phyloP scores from a whole-genome alignment of 306 rosid genomes.

The Cicer bijugum region DNA sequence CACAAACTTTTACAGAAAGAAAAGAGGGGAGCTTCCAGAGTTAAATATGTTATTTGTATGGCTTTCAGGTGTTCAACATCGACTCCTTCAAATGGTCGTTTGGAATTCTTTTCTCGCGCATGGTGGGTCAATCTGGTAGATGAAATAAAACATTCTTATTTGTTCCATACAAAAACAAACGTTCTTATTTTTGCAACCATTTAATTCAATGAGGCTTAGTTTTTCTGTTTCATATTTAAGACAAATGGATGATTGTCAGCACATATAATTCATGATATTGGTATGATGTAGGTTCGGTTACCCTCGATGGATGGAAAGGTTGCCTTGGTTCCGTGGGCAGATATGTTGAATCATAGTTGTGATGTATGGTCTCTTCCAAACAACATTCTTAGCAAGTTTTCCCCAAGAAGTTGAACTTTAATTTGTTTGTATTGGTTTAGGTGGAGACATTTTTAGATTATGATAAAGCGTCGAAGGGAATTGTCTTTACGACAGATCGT shows the following conservation, averaged over 20 bases:
- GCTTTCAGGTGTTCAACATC: constrained; percentile 82
- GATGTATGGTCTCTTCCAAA: constrained; percentile 58
- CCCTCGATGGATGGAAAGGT: constrained; percentile 87
- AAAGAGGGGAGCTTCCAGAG: constrained; percentile 1
- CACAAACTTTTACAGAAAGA: background rate
- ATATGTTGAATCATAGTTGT: constrained; percentile 95
- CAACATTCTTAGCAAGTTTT: constrained; percentile 20
- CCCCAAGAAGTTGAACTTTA: constrained; percentile 24
- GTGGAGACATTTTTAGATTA: constrained; percentile 94
- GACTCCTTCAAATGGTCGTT: constrained; percentile 97
- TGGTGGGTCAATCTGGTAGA: constrained; percentile 67
- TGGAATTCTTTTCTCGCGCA: constrained; percentile 93
- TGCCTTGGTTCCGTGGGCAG: constrained; percentile 99
- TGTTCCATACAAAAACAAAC: constrained; percentile 3
- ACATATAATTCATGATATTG: constrained; percentile 36
- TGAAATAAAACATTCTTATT: constrained; percentile 4
- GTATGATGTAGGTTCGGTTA: constrained; percentile 76
- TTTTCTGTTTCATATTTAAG: constrained; percentile 29
- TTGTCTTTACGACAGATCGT: constrained; percentile 80
- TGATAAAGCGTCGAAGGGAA: constrained; percentile 77
- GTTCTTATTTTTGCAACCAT: background rate
- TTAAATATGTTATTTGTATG: constrained; percentile 39
- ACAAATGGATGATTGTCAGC: constrained; percentile 22
- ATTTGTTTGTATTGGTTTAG: constrained; percentile 53
- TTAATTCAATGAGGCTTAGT: constrained; percentile 24